A percentile compares a stretch with the other conserved stretches of the same genome.
Evolutionary conservation across 257 asterid species (phyloP).

Genomic region (Thymus quinquecostatus): DNA sequence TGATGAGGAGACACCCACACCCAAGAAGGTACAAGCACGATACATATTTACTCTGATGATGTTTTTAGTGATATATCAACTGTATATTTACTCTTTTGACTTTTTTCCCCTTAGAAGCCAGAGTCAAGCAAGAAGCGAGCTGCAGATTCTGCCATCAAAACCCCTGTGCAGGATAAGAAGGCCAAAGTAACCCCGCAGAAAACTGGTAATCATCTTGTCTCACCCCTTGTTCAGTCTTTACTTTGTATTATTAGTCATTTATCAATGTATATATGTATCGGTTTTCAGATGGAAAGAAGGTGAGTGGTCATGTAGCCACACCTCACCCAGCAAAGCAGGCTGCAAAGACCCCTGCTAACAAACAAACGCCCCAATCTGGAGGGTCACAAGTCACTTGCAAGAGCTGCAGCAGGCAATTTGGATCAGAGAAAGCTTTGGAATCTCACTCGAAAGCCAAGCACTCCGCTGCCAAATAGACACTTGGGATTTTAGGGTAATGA

Average conservation of each 20-base stretch:
- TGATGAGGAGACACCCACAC: conserved; percentile 85
- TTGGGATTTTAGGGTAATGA: not conserved
- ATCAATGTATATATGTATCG: not conserved
- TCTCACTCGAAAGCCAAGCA: conserved; percentile 90
- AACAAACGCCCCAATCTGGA: conserved; percentile 72
- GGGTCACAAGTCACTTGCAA: conserved; percentile 64
- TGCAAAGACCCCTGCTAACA: conserved; percentile 71
- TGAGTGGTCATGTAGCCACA: conserved; percentile 75
- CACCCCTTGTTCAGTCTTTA: conserved; percentile 4
- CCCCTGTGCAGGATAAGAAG: conserved; percentile 76
- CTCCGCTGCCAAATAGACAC: conserved; percentile 49
- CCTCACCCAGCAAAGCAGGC: conserved; percentile 88
- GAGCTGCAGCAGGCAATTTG: conserved; percentile 66
- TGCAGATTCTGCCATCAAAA: conserved; percentile 60
- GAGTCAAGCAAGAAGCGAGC: conserved; percentile 67
- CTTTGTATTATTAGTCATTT: not conserved
- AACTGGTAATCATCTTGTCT: conserved; percentile 54
- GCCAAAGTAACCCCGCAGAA: conserved; percentile 85
- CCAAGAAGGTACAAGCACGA: conserved; percentile 60
- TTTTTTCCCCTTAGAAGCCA: conserved; percentile 38
- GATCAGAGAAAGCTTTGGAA: conserved; percentile 67
- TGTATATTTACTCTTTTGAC: not conserved
- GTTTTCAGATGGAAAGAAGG: conserved; percentile 72
- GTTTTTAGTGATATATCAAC: not conserved
- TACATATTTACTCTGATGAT: not conserved